These are phyloP conservation scores for Exophiala calicioides DNA, from an alignment of 2,329 filamentous ascomycete species.

Conservation along the genomic window DNA sequence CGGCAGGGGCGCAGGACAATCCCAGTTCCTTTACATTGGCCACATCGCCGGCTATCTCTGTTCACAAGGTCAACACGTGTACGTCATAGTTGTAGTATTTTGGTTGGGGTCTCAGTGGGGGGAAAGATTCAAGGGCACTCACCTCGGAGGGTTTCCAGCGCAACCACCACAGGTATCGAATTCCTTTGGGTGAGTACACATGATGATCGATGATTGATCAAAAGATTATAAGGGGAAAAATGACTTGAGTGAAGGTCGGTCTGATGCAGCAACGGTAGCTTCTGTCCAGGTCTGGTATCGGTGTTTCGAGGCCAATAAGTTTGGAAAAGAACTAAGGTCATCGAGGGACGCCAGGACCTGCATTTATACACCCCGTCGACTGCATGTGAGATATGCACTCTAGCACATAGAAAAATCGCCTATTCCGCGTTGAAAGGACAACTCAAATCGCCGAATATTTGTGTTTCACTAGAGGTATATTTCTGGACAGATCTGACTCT, in stretches of 20 bases:
- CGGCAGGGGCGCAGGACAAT: slow-evolving; percentile 2
- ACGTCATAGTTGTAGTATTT: too few species aligned
- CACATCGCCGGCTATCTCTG: slow-evolving; percentile 1
- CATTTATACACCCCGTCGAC: slow-evolving; percentile 19
- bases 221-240: neutral
- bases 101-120: too few species aligned
- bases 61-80: neutral
- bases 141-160: slow-evolving; percentile 23
- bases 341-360: neutral
- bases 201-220: slow-evolving; percentile 6
- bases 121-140: slow-evolving; percentile 2
- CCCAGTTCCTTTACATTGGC: slow-evolving; percentile 6
- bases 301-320: neutral
- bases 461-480: slow-evolving; percentile 11
- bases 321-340: slow-evolving; percentile 3
- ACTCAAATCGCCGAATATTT: slow-evolving; percentile 6
- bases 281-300: neutral
- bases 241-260: neutral
- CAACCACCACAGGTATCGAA: slow-evolving; percentile 16
- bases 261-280: neutral
- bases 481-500: neutral
- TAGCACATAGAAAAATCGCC: neutral
- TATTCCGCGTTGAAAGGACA: slow-evolving; percentile 1
- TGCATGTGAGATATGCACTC: slow-evolving; percentile 13
- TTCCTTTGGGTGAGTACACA: slow-evolving; percentile 20